phyloP scores from a whole-genome alignment of 192 early-diverging fungal genomes.

The Entomortierella beljakovae region DNA sequence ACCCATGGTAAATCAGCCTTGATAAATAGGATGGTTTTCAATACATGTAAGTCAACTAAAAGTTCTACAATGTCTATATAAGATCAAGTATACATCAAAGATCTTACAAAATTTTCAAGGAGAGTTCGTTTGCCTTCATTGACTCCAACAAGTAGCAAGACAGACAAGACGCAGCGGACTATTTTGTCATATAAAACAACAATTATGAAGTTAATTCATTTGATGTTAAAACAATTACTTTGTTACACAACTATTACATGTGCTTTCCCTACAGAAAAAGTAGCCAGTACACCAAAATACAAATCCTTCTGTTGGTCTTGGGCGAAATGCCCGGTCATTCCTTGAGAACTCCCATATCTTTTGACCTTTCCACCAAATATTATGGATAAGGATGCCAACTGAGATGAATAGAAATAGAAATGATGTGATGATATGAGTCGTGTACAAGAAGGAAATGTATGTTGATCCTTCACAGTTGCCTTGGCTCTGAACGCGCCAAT shows the following conservation, averaged over 20 bases:
- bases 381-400: slow-evolving; percentile 46
- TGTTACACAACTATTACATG: background rate
- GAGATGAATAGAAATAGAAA: slow-evolving; percentile 52
- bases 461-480: slow-evolving; percentile 42
- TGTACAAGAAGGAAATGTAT: slow-evolving; percentile 49
- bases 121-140: slow-evolving; percentile 44
- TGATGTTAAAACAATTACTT: background rate
- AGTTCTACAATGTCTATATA: background rate
- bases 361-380: slow-evolving; percentile 55
- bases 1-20: slow-evolving; percentile 53
- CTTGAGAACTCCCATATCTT: slow-evolving; percentile 55
- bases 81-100: background rate
- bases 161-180: slow-evolving; percentile 49
- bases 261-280: slow-evolving; percentile 39
- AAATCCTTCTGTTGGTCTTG: slow-evolving; percentile 43
- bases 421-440: slow-evolving; percentile 50
- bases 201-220: slow-evolving; percentile 3
- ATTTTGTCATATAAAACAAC: background rate
- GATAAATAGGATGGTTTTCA: background rate
- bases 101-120: slow-evolving; percentile 49
- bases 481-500: slow-evolving; percentile 48
- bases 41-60: background rate
- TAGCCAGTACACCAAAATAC: slow-evolving; percentile 53
- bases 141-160: slow-evolving; percentile 39
- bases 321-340: slow-evolving; percentile 50